Conservation (phyloP, 208 protist genomes). For the Trypanosoma boissoni region DNA sequence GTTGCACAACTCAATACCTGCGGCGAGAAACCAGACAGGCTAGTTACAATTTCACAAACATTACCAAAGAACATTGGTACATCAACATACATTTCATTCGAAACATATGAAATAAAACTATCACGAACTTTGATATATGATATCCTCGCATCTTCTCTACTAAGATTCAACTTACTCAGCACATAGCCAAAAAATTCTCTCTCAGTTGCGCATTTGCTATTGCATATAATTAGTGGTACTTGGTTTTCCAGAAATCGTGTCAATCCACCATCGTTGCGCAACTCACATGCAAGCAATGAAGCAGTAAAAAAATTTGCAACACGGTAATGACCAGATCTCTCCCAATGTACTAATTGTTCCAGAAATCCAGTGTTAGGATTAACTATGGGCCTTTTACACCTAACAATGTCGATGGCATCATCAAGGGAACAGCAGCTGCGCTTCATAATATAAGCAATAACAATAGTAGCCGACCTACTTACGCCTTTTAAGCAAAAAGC, state of each 20-base stretch:
- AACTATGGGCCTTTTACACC: slow-evolving; percentile 46
- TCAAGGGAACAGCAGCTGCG: slow-evolving; percentile 37
- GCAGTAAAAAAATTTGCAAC: slow-evolving; percentile 57
- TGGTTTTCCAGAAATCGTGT: slow-evolving; percentile 30
- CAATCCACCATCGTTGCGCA: slow-evolving; percentile 36
- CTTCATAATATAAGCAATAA: slow-evolving; percentile 87
- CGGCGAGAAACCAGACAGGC: slow-evolving; percentile 35
- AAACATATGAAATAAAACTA: slow-evolving; percentile 36
- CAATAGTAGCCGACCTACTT: slow-evolving; percentile 75
- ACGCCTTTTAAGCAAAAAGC: slow-evolving; percentile 90
- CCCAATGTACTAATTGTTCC: slow-evolving; percentile 61
- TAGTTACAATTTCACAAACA: slow-evolving; percentile 60
- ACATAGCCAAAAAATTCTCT: slow-evolving; percentile 62
- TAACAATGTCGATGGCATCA: slow-evolving; percentile 59
- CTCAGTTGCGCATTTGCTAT: slow-evolving; percentile 52
- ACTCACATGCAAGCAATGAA: slow-evolving; percentile 38
- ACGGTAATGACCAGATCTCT: slow-evolving; percentile 38
- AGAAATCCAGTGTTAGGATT: slow-evolving; percentile 80
- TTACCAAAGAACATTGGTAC: slow-evolving; percentile 79
- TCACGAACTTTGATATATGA: slow-evolving; percentile 42
- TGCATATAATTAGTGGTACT: slow-evolving; percentile 39
- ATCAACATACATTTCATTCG: slow-evolving; percentile 69
- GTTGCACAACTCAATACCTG: slow-evolving; percentile 6
- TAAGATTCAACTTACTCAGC: slow-evolving; percentile 14
- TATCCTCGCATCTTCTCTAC: slow-evolving; percentile 16